A percentile compares a stretch with the other conserved stretches of the same genome.
These are phyloP conservation scores for Hypoxylon rubiginosum DNA, from an alignment of 2,329 filamentous ascomycete genomes.

Conservation along the genomic window DNA sequence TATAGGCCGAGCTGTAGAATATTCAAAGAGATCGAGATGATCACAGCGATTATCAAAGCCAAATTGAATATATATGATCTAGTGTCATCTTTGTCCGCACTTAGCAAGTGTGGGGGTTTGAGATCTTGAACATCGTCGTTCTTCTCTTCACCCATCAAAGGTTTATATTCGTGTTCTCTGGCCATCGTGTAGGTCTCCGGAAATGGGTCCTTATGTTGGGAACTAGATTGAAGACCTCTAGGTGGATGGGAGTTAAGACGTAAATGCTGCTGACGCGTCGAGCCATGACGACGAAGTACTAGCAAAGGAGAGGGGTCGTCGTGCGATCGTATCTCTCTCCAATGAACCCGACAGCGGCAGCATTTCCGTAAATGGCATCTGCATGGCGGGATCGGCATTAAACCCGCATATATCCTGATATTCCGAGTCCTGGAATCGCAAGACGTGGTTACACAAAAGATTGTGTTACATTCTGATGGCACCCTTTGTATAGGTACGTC, in stretches of 20 bases:
- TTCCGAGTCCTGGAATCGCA: conserved; percentile 10
- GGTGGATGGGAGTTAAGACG: not conserved
- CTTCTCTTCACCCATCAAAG: conserved; percentile 18
- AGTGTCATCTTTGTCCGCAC: not conserved
- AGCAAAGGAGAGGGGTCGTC: not conserved
- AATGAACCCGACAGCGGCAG: conserved; percentile 3
- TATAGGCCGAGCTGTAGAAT: conserved; percentile 19
- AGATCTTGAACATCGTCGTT: conserved; percentile 9
- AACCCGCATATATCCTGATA: conserved; percentile 16
- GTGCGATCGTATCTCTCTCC: conserved; percentile 1
- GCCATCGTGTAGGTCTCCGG: conserved; percentile 1
- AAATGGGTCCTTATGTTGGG: not conserved
- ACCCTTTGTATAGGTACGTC: conserved; percentile 17
- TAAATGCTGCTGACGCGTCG: not conserved
- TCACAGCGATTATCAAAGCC: conserved; percentile 1
- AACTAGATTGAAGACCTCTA: not conserved
- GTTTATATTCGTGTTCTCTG: conserved; percentile 24
- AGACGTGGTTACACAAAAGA: not conserved
- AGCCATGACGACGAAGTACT: not conserved
- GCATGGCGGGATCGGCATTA: conserved; percentile 11
- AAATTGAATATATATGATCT: conserved; percentile 2
- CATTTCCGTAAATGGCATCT: conserved; percentile 2
- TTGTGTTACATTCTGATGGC: conserved; percentile 2
- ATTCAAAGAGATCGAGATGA: conserved; percentile 18
- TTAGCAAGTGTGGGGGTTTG: not conserved